phyloP scores from a whole-genome alignment of 257 asterid genomes.

The Nicotiana sylvestris region DNA sequence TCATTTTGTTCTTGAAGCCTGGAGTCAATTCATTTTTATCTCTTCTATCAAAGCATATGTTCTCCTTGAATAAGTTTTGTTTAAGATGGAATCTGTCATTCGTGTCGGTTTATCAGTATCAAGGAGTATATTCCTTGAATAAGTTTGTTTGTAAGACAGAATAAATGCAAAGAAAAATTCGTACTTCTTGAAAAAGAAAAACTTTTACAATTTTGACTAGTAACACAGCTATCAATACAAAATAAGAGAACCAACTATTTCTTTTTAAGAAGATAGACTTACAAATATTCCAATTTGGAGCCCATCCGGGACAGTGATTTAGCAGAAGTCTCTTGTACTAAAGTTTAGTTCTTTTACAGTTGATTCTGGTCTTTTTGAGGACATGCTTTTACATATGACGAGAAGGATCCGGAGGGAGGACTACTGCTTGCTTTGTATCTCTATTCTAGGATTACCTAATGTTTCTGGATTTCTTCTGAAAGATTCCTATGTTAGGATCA shows the following conservation, averaged over 20 bases:
- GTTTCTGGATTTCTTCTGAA: conserved; percentile 2
- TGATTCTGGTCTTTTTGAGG: background rate
- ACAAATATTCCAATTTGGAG: background rate
- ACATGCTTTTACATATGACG: background rate
- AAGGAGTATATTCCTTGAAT: background rate
- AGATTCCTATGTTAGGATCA: background rate
- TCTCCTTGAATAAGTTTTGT: background rate
- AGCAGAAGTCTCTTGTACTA: background rate
- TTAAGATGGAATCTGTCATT: background rate
- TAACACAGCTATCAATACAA: background rate
- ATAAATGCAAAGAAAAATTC: background rate
- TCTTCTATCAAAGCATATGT: background rate
- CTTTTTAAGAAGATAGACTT: background rate
- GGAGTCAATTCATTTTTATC: background rate
- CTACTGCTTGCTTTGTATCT: background rate
- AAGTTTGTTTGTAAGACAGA: background rate
- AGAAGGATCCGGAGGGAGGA: background rate
- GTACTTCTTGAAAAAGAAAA: background rate
- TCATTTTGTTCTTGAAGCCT: background rate
- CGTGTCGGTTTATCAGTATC: background rate
- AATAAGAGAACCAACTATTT: background rate
- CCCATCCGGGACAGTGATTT: background rate
- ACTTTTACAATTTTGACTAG: background rate
- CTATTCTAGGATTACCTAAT: background rate
- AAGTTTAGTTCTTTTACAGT: background rate